A percentile compares a stretch with the other conserved stretches of the same genome.
Conservation (phyloP, 1,139 yeast species). For the Pichia sp. region DNA sequence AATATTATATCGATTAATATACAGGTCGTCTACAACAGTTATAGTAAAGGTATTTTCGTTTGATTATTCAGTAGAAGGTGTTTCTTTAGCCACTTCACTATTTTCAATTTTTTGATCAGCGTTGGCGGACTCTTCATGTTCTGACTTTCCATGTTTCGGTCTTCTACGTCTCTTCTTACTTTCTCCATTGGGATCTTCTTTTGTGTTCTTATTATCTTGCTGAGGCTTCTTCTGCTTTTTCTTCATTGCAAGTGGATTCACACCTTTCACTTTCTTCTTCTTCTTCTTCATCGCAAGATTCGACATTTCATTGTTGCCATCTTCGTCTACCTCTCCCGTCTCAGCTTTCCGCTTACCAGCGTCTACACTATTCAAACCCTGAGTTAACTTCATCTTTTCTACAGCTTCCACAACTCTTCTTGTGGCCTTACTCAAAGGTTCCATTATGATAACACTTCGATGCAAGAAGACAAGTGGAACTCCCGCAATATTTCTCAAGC, state of each 20-base stretch:
- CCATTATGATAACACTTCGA: constrained; percentile 93
- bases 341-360: constrained; percentile 31
- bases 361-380: constrained; percentile 57
- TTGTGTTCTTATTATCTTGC: constrained; percentile 48
- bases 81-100: no score
- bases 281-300: no score
- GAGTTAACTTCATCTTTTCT: constrained; percentile 62
- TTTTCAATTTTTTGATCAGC: no score
- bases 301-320: no score
- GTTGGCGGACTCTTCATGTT: not conserved
- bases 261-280: constrained; percentile 33
- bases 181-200: constrained; percentile 64
- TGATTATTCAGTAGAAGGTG: no score
- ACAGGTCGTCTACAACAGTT: no score
- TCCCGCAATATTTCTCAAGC: constrained; percentile 73
- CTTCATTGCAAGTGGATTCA: constrained; percentile 28
- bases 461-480: constrained; percentile 83
- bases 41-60: no score
- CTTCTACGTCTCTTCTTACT: constrained; percentile 33
- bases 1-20: no score
- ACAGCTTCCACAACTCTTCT: constrained; percentile 42
- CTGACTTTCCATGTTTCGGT: constrained; percentile 32
- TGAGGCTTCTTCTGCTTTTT: constrained; percentile 79
- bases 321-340: constrained; percentile 20
- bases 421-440: constrained; percentile 76